Percentiles rank a stretch among this genome's conserved stretches.
These are phyloP conservation scores for Pythium scleroteichum DNA, from an alignment of 352 stramenopile genomes.

Conservation along the genomic window DNA sequence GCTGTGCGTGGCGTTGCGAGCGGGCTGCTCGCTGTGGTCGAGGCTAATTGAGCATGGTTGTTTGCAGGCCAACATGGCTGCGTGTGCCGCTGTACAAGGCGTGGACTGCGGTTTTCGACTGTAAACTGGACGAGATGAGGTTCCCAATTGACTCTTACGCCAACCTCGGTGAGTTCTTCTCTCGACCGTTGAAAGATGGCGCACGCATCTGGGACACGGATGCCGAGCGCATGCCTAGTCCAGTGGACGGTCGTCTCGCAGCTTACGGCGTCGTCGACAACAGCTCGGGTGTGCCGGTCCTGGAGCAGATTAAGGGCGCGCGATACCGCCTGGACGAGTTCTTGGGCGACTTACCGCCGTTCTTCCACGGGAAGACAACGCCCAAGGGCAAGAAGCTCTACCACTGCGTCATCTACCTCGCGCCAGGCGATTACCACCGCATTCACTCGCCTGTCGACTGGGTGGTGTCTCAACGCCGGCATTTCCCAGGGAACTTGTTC, in stretches of 20 bases:
- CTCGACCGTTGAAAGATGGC: conserved; percentile 73
- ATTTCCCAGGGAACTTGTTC: conserved; percentile 85
- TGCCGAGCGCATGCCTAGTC: conserved; percentile 39
- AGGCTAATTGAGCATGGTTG: neutral
- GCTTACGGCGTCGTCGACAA: conserved; percentile 61
- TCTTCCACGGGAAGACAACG: conserved; percentile 42
- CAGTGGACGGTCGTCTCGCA: conserved; percentile 70
- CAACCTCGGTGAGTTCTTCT: conserved; percentile 87
- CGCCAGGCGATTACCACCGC: conserved; percentile 86
- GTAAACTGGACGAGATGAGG: conserved; percentile 86
- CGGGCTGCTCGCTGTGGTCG: too few species aligned
- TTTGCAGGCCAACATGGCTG: conserved; percentile 56
- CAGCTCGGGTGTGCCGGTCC: conserved; percentile 41
- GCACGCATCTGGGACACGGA: conserved; percentile 44
- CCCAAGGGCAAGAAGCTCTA: conserved; percentile 68
- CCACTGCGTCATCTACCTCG: conserved; percentile 83
- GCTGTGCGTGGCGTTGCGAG: conserved; percentile 48
- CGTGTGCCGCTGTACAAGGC: conserved; percentile 78
- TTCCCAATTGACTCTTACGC: conserved; percentile 70
- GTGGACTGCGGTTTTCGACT: conserved; percentile 80
- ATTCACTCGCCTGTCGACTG: conserved; percentile 85
- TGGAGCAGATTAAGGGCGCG: conserved; percentile 83
- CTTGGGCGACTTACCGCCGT: conserved; percentile 57
- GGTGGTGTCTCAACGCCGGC: conserved; percentile 65
- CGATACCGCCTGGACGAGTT: conserved; percentile 86